Percentiles rank a stretch among this genome's conserved stretches.
Evolutionary conservation across 2,329 filamentous ascomycete genomes (phyloP).

Genomic region (Claviceps digitariae): DNA sequence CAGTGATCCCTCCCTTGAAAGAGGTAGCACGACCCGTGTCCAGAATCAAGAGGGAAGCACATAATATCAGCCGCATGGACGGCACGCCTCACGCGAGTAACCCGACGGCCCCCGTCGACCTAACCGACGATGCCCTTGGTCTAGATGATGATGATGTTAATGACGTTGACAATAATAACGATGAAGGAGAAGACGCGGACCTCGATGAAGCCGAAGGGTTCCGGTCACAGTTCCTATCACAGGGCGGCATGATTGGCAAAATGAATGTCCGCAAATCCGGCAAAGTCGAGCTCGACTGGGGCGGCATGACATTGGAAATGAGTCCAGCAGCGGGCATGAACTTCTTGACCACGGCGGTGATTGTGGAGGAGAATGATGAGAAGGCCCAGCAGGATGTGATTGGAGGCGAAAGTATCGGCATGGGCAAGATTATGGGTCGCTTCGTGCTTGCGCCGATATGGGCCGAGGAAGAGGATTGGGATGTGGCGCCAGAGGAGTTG

Average conservation of each 20-base stretch:
- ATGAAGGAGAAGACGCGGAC: slow-evolving; percentile 21
- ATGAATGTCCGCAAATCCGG: slow-evolving; percentile 48
- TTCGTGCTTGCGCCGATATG: slow-evolving; percentile 47
- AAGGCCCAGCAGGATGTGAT: slow-evolving; percentile 29
- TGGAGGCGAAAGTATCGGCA: slow-evolving; percentile 40
- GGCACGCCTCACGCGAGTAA: slow-evolving; percentile 6
- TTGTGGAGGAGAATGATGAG: slow-evolving; percentile 44
- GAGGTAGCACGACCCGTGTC: slow-evolving; percentile 13
- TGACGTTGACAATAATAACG: slow-evolving; percentile 10
- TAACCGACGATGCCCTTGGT: slow-evolving; percentile 21
- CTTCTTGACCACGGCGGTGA: slow-evolving; percentile 45
- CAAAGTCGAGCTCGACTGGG: slow-evolving; percentile 49
- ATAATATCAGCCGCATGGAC: slow-evolving; percentile 25
- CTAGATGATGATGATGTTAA: background rate
- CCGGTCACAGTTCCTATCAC: slow-evolving; percentile 26
- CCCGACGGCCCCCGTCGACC: slow-evolving; percentile 22
- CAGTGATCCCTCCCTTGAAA: slow-evolving; percentile 43
- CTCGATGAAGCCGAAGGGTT: slow-evolving; percentile 20
- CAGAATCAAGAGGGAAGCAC: slow-evolving; percentile 29
- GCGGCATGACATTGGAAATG: slow-evolving; percentile 41
- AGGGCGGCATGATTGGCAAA: slow-evolving; percentile 46
- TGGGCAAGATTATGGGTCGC: slow-evolving; percentile 50
- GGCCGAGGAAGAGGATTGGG: slow-evolving; percentile 44
- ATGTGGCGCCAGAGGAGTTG: slow-evolving; percentile 25
- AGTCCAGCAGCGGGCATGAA: slow-evolving; percentile 36